Percentiles rank a stretch among this genome's conserved stretches.
phyloP scores from a whole-genome alignment of 1,284 basidiomycete genomes.

The Ustilago crameri region DNA sequence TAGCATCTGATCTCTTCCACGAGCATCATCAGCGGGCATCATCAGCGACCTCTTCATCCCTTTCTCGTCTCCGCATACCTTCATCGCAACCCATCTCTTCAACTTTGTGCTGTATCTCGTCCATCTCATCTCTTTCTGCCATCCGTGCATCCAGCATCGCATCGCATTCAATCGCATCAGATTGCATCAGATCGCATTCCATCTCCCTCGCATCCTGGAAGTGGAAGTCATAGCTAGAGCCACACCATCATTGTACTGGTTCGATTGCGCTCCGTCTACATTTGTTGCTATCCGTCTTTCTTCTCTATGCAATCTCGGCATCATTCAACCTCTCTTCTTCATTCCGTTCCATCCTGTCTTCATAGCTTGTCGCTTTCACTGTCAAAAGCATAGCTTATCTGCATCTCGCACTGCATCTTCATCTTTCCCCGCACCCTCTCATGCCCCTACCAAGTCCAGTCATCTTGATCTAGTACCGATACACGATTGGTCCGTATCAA shows the following conservation, averaged over 20 bases:
- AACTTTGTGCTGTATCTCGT: not conserved
- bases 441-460: not conserved
- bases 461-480: not conserved
- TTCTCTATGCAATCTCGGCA: slow-evolving; percentile 4
- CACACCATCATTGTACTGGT: not conserved
- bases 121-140: not conserved
- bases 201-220: slow-evolving; percentile 13
- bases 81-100: not conserved
- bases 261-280: not conserved
- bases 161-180: slow-evolving; percentile 25
- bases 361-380: slow-evolving; percentile 1
- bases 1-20: not conserved
- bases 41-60: not conserved
- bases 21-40: not conserved
- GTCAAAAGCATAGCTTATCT: slow-evolving; percentile 13
- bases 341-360: not conserved
- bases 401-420: slow-evolving; percentile 21
- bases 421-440: slow-evolving; percentile 1
- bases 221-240: not conserved
- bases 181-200: slow-evolving; percentile 25
- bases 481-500: slow-evolving; percentile 1
- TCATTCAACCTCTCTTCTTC: slow-evolving; percentile 1
- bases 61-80: not conserved
- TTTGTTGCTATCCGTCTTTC: slow-evolving; percentile 1
- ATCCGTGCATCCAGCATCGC: slow-evolving; percentile 4